Percentiles rank a stretch among this genome's conserved stretches.
Conservation (phyloP, 1,139 yeast species). For the Debaryomyces sp. region DNA sequence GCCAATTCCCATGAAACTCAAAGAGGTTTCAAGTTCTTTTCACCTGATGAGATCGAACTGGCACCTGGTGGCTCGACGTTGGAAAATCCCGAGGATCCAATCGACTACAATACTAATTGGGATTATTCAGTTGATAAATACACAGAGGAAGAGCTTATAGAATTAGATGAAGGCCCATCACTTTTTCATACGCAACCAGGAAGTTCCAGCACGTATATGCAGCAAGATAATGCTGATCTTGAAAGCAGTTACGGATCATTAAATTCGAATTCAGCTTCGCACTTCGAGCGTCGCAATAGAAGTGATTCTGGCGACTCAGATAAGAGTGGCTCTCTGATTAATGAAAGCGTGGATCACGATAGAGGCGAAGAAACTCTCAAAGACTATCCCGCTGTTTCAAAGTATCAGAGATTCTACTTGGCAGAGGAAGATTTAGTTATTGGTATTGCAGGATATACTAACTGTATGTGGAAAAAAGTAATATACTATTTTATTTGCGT, state of each 20-base stretch:
- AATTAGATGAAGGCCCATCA: constrained; percentile 10
- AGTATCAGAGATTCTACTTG: constrained; percentile 80
- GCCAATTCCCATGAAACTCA: constrained; percentile 35
- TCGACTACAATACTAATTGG: constrained; percentile 74
- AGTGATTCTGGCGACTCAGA: constrained; percentile 33
- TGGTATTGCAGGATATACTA: constrained; percentile 87
- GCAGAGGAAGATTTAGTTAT: constrained; percentile 95
- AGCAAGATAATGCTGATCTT: constrained; percentile 21
- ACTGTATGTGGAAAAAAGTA: constrained; percentile 47
- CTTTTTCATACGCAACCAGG: constrained; percentile 2
- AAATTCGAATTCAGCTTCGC: constrained; percentile 13
- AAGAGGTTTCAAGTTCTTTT: constrained; percentile 72
- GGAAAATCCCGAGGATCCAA: constrained; percentile 56
- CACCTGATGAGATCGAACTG: constrained; percentile 76
- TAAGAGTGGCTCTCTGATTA: constrained; percentile 20
- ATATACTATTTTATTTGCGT: constrained; percentile 60
- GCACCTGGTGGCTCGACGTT: constrained; percentile 90
- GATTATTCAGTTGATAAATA: constrained; percentile 53
- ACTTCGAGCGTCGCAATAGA: constrained; percentile 33
- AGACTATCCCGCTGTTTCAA: constrained; percentile 45
- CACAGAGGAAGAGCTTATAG: constrained; percentile 26
- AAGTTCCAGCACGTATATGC: constrained; percentile 1
- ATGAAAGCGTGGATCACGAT: constrained; percentile 13
- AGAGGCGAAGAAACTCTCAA: constrained; percentile 42
- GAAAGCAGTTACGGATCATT: constrained; percentile 37